Evolutionary conservation across 2,329 filamentous ascomycete species (phyloP).

Genomic region (Alternaria incomplexa): DNA sequence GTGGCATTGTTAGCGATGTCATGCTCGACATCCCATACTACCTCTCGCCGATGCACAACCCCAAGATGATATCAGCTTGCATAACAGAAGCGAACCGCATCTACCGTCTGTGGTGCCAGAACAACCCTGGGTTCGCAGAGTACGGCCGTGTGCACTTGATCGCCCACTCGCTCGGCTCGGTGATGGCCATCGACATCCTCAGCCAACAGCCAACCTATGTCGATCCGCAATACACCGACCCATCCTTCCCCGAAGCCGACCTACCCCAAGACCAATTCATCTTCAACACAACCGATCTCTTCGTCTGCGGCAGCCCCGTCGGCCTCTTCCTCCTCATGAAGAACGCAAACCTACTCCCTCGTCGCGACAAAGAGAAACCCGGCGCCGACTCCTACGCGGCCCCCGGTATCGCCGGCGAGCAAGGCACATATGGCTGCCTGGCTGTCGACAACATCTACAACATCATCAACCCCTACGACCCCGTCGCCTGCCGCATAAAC

Average conservation of each 20-base stretch:
- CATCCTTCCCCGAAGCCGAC: constrained; percentile 51
- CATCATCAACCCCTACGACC: constrained; percentile 76
- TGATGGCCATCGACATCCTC: constrained; percentile 91
- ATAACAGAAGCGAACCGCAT: constrained; percentile 91
- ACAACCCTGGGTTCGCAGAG: constrained; percentile 85
- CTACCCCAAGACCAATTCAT: constrained; percentile 70
- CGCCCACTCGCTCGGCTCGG: constrained; percentile 90
- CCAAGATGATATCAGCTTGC: constrained; percentile 90
- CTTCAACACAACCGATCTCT: constrained; percentile 89
- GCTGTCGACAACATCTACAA: constrained; percentile 98
- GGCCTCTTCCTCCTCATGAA: constrained; percentile 93
- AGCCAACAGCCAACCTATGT: constrained; percentile 82
- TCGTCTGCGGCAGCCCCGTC: constrained; percentile 86
- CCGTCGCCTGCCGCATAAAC: constrained; percentile 92
- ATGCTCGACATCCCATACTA: constrained; percentile 99
- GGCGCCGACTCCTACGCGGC: constrained; percentile 66
- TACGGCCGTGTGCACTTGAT: constrained; percentile 88
- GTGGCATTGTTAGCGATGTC: constrained; percentile 92
- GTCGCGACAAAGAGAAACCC: constrained; percentile 76
- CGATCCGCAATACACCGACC: constrained; percentile 52
- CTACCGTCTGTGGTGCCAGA: constrained; percentile 92
- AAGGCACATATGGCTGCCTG: constrained; percentile 83
- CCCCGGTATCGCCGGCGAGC: constrained; percentile 72
- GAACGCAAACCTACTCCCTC: constrained; percentile 72
- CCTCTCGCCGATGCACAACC: constrained; percentile 86